Base-by-base conservation (phyloP, 148 eudicot species). In the Fallopia convolvulus region DNA sequence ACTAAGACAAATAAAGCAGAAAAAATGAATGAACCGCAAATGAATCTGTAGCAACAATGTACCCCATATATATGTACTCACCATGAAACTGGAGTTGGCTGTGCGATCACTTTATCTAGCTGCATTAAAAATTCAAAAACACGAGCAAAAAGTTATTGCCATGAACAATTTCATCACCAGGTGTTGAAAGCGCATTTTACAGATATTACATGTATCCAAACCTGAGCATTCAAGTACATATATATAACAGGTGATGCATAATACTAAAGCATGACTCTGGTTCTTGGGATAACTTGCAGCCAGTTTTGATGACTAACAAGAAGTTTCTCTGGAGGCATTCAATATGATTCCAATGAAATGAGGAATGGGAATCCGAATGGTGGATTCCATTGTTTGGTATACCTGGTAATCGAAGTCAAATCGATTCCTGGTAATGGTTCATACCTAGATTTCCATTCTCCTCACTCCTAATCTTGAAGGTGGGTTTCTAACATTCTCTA, bases 51-150 rank as follows among this genome's bases (percentile, higher is more conserved):
- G 46, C 42, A 68, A 36, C 72, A 68, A 36, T 36, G 1, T 33
- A 32, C 41, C 71, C 71, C 12, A 58, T 58, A 33, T 61, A 26
- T 55, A 79, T 39, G 30, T 82, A 84, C 96, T 88, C 87, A 95
- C 99, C 94, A 95, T 77, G 97, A 90, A 82, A 95, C 89, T 78
- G 99, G 97, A 86, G 92, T 91, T 82, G 97, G 90, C 82, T 91
- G 93, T 21, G 87, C 84, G 75, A 86, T 81, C 74, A 89, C 92
- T 83, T 83, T 92, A 82, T 90, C 92, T 17, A 87, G 87, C 97
- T 95, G 96, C 87, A 84, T 50, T 23, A 30, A 72, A 20, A 78
- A 63, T 48, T 46, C 6, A 32, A 47, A 70, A 48, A 46, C 14
- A 73, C 30, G 46, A 73, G 50, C 74, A 71, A 12, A 21, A 73